Conservation (phyloP, 169 alveolate species). For the Miamiensis avidus region DNA sequence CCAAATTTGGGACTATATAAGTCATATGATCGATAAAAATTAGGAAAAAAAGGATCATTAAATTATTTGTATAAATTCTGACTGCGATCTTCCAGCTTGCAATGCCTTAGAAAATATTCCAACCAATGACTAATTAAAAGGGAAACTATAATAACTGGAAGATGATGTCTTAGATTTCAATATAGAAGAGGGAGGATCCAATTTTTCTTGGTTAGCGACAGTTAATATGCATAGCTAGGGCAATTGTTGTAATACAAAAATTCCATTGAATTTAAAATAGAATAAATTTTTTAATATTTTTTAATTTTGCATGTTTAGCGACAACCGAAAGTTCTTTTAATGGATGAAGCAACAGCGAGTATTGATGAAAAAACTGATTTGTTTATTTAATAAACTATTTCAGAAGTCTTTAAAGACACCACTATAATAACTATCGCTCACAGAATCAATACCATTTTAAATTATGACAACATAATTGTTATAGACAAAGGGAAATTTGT, state of each 20-base stretch:
- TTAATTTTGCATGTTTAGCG: conserved; percentile 4
- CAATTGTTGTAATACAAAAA: conserved; percentile 23
- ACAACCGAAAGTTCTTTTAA: conserved; percentile 46
- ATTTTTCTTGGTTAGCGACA: conserved; percentile 85
- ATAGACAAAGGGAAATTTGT: conserved; percentile 42
- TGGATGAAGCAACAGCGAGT: conserved; percentile 61
- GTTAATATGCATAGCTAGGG: conserved; percentile 79
- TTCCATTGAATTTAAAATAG: conserved; percentile 22
- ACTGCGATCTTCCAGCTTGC: too few relatives aligned
- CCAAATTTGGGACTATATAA: conserved; percentile 1
- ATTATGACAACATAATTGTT: conserved; percentile 45
- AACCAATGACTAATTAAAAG: conserved; percentile 1
- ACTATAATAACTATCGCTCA: conserved; percentile 56
- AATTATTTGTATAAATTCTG: background rate
- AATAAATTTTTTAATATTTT: background rate
- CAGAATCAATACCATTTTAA: conserved; percentile 48
- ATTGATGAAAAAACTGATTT: conserved; percentile 52
- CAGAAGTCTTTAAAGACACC: conserved; percentile 21
- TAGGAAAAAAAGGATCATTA: background rate
- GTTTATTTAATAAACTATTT: conserved; percentile 39
- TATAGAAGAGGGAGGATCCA: conserved; percentile 69
- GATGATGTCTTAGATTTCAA: conserved; percentile 36
- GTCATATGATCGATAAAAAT: background rate
- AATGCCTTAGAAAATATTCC: background rate
- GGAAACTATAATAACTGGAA: background rate